Conservation (phyloP, 75 land plant species). For the Gnetum montanum region DNA sequence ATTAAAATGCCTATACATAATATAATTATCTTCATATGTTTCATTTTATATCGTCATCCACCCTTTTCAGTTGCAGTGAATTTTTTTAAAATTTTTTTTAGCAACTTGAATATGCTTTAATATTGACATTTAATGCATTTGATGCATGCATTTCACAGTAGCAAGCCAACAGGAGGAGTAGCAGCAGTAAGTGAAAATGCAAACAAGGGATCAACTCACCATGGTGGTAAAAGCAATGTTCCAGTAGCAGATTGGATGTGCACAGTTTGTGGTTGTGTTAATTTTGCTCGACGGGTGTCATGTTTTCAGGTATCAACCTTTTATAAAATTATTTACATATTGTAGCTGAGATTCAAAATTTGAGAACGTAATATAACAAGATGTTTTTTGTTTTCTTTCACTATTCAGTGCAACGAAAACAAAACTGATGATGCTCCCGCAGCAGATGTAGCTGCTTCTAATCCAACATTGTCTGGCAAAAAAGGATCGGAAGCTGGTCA, state of each 20-base stretch:
- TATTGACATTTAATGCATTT: too few relatives aligned
- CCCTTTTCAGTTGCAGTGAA: background rate
- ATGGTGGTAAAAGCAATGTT: constrained; percentile 22
- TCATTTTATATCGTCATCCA: too few relatives aligned
- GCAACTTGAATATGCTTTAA: too few relatives aligned
- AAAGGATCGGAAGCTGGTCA: constrained; percentile 74
- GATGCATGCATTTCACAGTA: constrained; percentile 59
- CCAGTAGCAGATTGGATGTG: constrained; percentile 95
- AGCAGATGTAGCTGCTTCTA: constrained; percentile 60
- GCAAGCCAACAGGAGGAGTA: constrained; percentile 90
- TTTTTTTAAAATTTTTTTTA: too few relatives aligned
- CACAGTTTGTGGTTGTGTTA: constrained; percentile 89
- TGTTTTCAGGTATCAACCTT: constrained; percentile 99
- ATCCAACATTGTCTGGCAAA: constrained; percentile 38
- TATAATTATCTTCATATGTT: too few relatives aligned
- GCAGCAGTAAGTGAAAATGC: constrained; percentile 47
- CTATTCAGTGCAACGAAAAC: constrained; percentile 76
- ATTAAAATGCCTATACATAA: too few relatives aligned
- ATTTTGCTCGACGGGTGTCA: constrained; percentile 85
- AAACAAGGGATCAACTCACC: constrained; percentile 23
- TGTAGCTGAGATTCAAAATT: background rate
- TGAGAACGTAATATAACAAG: background rate
- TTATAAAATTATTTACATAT: background rate
- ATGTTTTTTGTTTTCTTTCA: too few relatives aligned
- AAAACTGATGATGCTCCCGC: constrained; percentile 89